These are phyloP conservation scores for Fusarium oligoseptatum DNA, from an alignment of 2,329 filamentous ascomycete genomes.

Conservation along the genomic window DNA sequence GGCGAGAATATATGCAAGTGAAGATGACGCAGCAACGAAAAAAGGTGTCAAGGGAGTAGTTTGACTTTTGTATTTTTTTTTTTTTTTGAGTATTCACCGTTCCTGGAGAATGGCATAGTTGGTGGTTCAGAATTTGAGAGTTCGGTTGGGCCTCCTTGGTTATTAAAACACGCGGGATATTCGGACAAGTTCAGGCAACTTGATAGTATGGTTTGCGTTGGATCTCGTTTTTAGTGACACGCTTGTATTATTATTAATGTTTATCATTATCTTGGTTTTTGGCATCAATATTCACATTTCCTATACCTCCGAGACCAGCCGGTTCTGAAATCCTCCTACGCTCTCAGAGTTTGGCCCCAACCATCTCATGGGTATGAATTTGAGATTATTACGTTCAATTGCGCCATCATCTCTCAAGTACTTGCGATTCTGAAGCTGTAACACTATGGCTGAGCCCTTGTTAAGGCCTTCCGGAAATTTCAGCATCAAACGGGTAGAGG, in stretches of 20 bases:
- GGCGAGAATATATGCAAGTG: neutral
- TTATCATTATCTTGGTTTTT: no score
- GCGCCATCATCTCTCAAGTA: no score
- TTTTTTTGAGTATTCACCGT: neutral
- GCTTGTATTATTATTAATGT: neutral
- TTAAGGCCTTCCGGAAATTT: no score
- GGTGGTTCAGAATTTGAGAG: neutral
- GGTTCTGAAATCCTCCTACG: no score
- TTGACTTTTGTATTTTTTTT: neutral
- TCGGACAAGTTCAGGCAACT: neutral
- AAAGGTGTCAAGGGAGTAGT: neutral
- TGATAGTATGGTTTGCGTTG: neutral
- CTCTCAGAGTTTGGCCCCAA: neutral
- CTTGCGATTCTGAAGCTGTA: neutral
- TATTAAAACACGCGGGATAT: neutral
- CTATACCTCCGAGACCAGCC: no score
- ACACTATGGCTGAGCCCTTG: no score
- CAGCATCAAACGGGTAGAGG: no score
- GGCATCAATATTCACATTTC: no score
- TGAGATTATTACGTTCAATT: neutral
- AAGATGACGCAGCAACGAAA: neutral
- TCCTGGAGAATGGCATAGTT: neutral
- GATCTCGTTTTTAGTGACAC: no score
- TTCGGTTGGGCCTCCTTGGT: neutral
- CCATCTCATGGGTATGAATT: neutral